Base-by-base conservation (phyloP, 2,329 filamentous ascomycete genomes). In the Hymenoscyphus scutula region DNA sequence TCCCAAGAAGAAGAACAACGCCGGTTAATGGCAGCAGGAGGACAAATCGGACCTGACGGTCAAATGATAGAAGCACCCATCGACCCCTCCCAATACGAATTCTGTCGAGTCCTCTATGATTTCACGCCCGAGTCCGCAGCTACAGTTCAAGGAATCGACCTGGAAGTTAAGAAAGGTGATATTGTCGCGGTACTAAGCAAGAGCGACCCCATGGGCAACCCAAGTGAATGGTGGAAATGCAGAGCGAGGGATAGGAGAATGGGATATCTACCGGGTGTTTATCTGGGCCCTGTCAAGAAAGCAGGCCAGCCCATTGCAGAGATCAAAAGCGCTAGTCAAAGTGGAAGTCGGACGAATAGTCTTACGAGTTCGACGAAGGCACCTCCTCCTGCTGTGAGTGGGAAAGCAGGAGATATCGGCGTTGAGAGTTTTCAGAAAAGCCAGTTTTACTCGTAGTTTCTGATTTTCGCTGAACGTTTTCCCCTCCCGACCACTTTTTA, bases 221-320 rank as follows among this genome's bases (percentile, higher is more conserved):
- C 92, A 4, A 95, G 90, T 59, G 94, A 99, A 74, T 99, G 95
- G 95, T 99, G 95, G 95, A 87, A 89, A 68, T 99, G 96, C 77
- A 85, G 95, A 61, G 90, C 94, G 15, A 84, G 95, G 64, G 92
- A 98, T 74, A 93, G 92, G 54, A 84, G 92, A 29, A 88, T 97
- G 71, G 95, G 95, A 7, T 99, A 98, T 74, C 82, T 99, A 5
- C 95, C 96, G 1, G 87, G 89, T 1, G 93, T 92, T 1, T 99
- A 97, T 73, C 83, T 99, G 30, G 92, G 97, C 77, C 84, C 95
- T 56, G 80, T 86, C 29, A 81, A 82, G 70, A 79, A 82, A 58
- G 81, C 84, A 0, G 80, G 79, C 25, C 78, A 80, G 32, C 59
- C 71, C 1, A 63, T 74, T 25, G 72, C 70, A 10, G 67, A 72